A percentile compares a stretch with the other conserved stretches of the same genome.
Evolutionary conservation across 352 stramenopile genomes (phyloP).

Genomic region (Globisporangium lucens): DNA sequence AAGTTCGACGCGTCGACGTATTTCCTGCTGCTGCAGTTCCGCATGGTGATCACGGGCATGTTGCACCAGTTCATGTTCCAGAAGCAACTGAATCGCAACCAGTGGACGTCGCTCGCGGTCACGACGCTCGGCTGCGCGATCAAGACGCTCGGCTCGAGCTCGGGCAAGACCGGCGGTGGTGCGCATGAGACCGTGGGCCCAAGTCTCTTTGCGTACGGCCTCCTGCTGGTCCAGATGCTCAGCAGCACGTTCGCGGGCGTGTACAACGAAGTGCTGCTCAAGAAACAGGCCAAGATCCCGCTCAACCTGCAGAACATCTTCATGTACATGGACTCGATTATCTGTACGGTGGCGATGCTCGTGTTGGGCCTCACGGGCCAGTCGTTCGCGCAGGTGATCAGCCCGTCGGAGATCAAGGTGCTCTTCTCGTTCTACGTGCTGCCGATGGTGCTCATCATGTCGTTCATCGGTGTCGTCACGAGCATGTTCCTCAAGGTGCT

Average conservation of each 20-base stretch:
- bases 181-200: conserved; percentile 9
- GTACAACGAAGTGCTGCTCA: conserved; percentile 83
- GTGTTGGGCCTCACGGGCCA: conserved; percentile 64
- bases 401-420: conserved; percentile 41
- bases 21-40: conserved; percentile 77
- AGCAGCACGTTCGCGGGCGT: conserved; percentile 79
- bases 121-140: conserved; percentile 73
- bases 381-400: conserved; percentile 55
- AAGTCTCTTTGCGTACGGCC: conserved; percentile 48
- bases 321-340: conserved; percentile 83
- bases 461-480: conserved; percentile 74
- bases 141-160: conserved; percentile 54
- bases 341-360: conserved; percentile 66
- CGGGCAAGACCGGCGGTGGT: not conserved
- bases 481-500: conserved; percentile 80
- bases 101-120: conserved; percentile 70
- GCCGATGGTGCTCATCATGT: conserved; percentile 85
- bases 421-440: conserved; percentile 75
- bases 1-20: conserved; percentile 76
- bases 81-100: conserved; percentile 68
- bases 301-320: conserved; percentile 83
- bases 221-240: conserved; percentile 74
- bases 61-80: conserved; percentile 79
- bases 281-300: conserved; percentile 65
- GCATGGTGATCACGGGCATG: conserved; percentile 74